Base-by-base conservation (phyloP, 192 early-diverging fungal species). In the Helicostylum pulchrum region DNA sequence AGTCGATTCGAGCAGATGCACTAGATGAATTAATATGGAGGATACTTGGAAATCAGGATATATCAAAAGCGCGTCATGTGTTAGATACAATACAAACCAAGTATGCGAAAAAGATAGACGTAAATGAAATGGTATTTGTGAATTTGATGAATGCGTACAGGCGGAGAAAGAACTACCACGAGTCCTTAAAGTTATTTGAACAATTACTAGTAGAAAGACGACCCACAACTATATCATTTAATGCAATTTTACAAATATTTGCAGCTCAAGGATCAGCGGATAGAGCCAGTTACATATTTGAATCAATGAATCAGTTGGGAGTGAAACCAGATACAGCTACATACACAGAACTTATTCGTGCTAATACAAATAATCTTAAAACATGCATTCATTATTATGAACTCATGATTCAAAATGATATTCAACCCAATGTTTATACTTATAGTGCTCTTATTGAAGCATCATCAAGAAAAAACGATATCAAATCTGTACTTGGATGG, bases 371-470 rank as follows among this genome's bases (percentile, higher is more conserved):
- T 1, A 43, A 45, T 8, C 15, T 64, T 30, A 36, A 55, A 26
- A 47, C 19, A 3, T 62, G 68, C 26, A 7, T 67, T 4, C n/a
- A 60, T 3, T 71, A 64, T 34, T 66, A 70, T 34, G 23, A 53
- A 21, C 56, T 48, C 30, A 76, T 76, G 74, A 42, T 42, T 10
- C 52, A 67, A 0, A 34, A 58, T 4, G 12, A 39, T 1, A 32
- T 70, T 5, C 30, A 64, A 23, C 68, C 74, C n/a, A 76, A 76
- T 47, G 32, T 60, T 5, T 76, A 70, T 48, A 76, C 53, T 7
- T 76, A 60, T 42, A 71, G 53, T 26, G 66, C 66, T 31, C 26
- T 76, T 14, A 71, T 76, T 48, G 49, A 76, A 8, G 53, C 64
- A 3, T 62, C 61, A 53, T 42, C 53, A 2, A 44, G 52, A 23